These are phyloP conservation scores for Ilyonectria mors-panacis DNA, from an alignment of 2,329 filamentous ascomycete genomes.

Conservation along the genomic window DNA sequence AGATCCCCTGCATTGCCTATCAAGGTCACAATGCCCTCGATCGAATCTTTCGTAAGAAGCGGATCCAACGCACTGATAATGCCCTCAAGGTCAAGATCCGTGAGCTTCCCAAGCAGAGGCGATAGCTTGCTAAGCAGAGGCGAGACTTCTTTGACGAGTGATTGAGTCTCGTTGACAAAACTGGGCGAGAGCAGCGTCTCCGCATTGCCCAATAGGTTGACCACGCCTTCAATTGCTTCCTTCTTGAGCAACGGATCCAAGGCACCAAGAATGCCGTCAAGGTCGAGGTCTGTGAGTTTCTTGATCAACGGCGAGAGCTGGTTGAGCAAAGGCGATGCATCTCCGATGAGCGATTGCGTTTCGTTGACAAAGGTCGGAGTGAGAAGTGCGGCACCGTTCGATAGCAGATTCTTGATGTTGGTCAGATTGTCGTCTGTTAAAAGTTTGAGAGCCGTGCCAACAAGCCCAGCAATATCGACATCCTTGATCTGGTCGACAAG, in stretches of 20 bases:
- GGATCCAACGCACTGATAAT: slow-evolving; percentile 53
- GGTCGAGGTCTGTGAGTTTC: slow-evolving; percentile 49
- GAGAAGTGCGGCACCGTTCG: slow-evolving; percentile 56
- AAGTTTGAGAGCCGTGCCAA: slow-evolving; percentile 50
- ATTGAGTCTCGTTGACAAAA: slow-evolving; percentile 41
- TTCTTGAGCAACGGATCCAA: slow-evolving; percentile 48
- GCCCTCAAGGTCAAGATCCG: slow-evolving; percentile 53
- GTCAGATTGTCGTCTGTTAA: slow-evolving; percentile 51
- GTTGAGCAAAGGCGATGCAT: slow-evolving; percentile 52
- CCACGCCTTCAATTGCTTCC: slow-evolving; percentile 47
- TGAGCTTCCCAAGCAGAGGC: slow-evolving; percentile 43
- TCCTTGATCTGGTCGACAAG: slow-evolving; percentile 51
- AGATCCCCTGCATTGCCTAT: slow-evolving; percentile 53
- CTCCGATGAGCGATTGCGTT: slow-evolving; percentile 52
- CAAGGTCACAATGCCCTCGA: slow-evolving; percentile 50
- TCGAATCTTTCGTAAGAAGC: slow-evolving; percentile 52
- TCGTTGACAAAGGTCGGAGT: slow-evolving; percentile 53
- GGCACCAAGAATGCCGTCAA: slow-evolving; percentile 50
- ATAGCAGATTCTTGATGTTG: slow-evolving; percentile 53
- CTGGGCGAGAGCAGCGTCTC: slow-evolving; percentile 44
- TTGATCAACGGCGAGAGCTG: slow-evolving; percentile 44
- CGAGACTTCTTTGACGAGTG: slow-evolving; percentile 53
- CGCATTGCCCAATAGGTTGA: slow-evolving; percentile 50
- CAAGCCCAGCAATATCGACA: slow-evolving; percentile 50
- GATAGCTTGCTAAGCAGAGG: slow-evolving; percentile 46